Percentiles rank a stretch among this genome's conserved stretches.
These are phyloP conservation scores for Didymella pinodella DNA, from an alignment of 2,329 filamentous ascomycete species.

Conservation along the genomic window DNA sequence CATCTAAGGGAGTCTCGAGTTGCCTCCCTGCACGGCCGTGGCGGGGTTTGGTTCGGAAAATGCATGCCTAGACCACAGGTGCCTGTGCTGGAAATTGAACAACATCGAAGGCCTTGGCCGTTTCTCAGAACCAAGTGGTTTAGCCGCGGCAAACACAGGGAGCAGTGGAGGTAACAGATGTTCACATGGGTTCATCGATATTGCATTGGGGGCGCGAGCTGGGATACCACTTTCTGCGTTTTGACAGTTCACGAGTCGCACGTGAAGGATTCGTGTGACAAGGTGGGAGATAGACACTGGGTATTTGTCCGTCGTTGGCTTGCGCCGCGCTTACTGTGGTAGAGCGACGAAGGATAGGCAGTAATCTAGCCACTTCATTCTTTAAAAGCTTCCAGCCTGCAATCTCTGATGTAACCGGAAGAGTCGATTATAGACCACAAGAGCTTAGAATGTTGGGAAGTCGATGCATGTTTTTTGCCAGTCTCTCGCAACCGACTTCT, in stretches of 20 bases:
- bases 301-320: conserved; percentile 12
- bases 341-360: conserved; percentile 12
- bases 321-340: conserved; percentile 10
- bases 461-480: too few species aligned
- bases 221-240: conserved; percentile 44
- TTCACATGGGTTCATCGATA: conserved; percentile 28
- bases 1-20: neutral
- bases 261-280: conserved; percentile 13
- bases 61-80: neutral
- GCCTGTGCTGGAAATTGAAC: neutral
- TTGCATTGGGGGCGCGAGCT: conserved; percentile 46
- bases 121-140: neutral
- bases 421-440: neutral
- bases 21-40: neutral
- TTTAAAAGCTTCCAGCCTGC: neutral
- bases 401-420: neutral
- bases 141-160: conserved; percentile 60
- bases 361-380: conserved; percentile 8
- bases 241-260: conserved; percentile 33
- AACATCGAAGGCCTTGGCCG: neutral
- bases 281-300: conserved; percentile 15
- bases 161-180: conserved; percentile 11
- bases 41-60: neutral
- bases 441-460: too few species aligned
- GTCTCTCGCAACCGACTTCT: too few species aligned